Evolutionary conservation across 1,284 basidiomycete species (phyloP), one percentile per base, ranked within the genome.

Genomic region (Golubevia sp.): DNA sequence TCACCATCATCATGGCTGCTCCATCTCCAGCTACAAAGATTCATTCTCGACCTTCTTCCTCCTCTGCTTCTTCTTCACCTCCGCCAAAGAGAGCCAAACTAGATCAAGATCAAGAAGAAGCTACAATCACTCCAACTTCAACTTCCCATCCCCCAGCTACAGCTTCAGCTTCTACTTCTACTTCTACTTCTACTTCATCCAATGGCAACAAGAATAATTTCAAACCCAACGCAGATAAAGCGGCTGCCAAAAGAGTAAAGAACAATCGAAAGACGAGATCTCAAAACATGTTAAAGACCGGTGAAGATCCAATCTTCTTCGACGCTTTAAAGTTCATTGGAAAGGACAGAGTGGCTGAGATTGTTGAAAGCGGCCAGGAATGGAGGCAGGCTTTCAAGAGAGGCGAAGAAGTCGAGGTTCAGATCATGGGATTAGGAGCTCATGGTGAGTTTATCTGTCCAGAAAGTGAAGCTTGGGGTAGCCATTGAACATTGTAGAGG

Each of bases 231-330:
- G 66, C 61, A 64, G 66, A 58, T 26, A 74, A 53, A 58, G 25
- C 55, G 64, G 58, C 65, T 73, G 67, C 62, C 72, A 55, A 63
- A 70, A 66, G 75, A 21, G 50, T 69, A 15, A 71, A 74, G 11
- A 63, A 77, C 55, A 70, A 77, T 53, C 71, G 74, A 55, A 77
- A 77, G 34, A 69, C 73, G 52, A 76, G 77, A 48, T 58, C 62
- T 48, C 73, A 69, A 56, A 64, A 73, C 24, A 67, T 80, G 24
- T 58, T 58, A 18, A 82, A 82, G 61, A 75, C 70, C 1, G 79
- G 79, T 2, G 70, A 75, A 8, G 78, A 80, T 44, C 79, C 79
- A 13, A 75, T 82, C 61, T 67, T 68, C 26, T 80, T 73, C 49
- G 79, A 82, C 62, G 78, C 81, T 38, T 58, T 73, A 7, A 72